These are phyloP conservation scores for Pseudopithomyces chartarum DNA, from an alignment of 2,329 filamentous ascomycete species.

Conservation along the genomic window DNA sequence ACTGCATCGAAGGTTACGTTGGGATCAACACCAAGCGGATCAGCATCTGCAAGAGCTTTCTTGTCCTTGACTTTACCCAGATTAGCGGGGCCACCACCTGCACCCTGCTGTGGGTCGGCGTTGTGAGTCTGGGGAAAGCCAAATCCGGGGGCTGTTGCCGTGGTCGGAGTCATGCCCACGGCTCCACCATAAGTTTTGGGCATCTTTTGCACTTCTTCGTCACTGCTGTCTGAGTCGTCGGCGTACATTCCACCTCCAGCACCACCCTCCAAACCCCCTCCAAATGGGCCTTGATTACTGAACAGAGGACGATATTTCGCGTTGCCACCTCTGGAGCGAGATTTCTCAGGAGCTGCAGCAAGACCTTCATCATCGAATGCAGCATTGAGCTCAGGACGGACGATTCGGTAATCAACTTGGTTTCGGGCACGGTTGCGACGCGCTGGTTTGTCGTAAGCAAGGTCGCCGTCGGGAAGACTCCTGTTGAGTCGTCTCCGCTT, in stretches of 20 bases:
- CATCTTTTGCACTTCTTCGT: slow-evolving; percentile 80
- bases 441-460: slow-evolving; percentile 60
- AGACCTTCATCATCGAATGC: slow-evolving; percentile 76
- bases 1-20: slow-evolving; percentile 94
- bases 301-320: slow-evolving; percentile 74
- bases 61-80: slow-evolving; percentile 93
- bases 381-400: slow-evolving; percentile 71
- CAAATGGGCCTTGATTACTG: slow-evolving; percentile 91
- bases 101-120: slow-evolving; percentile 60
- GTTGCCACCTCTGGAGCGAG: slow-evolving; percentile 65
- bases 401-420: slow-evolving; percentile 83
- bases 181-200: slow-evolving; percentile 61
- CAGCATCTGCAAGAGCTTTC: slow-evolving; percentile 89
- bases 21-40: slow-evolving; percentile 90
- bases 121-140: slow-evolving; percentile 63
- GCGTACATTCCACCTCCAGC: slow-evolving; percentile 65
- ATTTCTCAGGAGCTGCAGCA: slow-evolving; percentile 70
- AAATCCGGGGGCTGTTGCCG: slow-evolving; percentile 55
- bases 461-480: slow-evolving; percentile 48
- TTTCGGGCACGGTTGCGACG: slow-evolving; percentile 68
- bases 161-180: slow-evolving; percentile 67
- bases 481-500: slow-evolving; percentile 45
- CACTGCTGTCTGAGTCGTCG: slow-evolving; percentile 93
- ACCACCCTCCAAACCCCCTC: slow-evolving; percentile 79
- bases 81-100: slow-evolving; percentile 73